Evolutionary conservation across 805 yeast species (phyloP).

Genomic region (Kodamaea hsintzibuensis): DNA sequence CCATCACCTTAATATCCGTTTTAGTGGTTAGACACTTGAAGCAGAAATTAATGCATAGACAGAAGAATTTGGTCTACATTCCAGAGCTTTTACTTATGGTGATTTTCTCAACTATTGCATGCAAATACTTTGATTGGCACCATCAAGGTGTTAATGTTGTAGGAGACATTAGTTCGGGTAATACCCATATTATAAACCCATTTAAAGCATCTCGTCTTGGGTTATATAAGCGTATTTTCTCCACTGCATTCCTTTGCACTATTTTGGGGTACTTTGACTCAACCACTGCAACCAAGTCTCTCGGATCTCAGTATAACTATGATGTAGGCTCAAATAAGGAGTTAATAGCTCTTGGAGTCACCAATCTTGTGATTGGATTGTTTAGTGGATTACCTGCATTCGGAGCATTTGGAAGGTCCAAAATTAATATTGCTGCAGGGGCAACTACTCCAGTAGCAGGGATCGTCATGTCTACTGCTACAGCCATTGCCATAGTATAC

Average conservation of each 20-base stretch:
- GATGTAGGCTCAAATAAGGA: constrained; percentile 34
- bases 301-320: constrained; percentile 33
- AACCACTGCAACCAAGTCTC: constrained; percentile 34
- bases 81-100: constrained; percentile 38
- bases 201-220: constrained; percentile 18
- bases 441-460: constrained; percentile 42
- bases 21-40: constrained; percentile 22
- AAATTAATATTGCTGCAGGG: constrained; percentile 46
- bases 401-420: constrained; percentile 40
- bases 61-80: constrained; percentile 24
- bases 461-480: constrained; percentile 31
- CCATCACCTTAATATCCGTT: constrained; percentile 23
- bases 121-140: constrained; percentile 26
- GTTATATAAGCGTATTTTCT: constrained; percentile 25
- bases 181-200: constrained; percentile 22
- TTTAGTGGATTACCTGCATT: constrained; percentile 37
- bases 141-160: constrained; percentile 29
- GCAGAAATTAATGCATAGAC: constrained; percentile 15
- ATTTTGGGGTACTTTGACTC: constrained; percentile 37
- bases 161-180: constrained; percentile 22
- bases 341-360: constrained; percentile 32
- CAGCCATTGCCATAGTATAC: constrained; percentile 24
- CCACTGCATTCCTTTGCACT: constrained; percentile 34
- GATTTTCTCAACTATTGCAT: constrained; percentile 27
- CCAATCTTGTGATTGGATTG: constrained; percentile 28